Base-by-base conservation (phyloP, 2,329 filamentous ascomycete genomes). In the Ascochyta pisi region DNA sequence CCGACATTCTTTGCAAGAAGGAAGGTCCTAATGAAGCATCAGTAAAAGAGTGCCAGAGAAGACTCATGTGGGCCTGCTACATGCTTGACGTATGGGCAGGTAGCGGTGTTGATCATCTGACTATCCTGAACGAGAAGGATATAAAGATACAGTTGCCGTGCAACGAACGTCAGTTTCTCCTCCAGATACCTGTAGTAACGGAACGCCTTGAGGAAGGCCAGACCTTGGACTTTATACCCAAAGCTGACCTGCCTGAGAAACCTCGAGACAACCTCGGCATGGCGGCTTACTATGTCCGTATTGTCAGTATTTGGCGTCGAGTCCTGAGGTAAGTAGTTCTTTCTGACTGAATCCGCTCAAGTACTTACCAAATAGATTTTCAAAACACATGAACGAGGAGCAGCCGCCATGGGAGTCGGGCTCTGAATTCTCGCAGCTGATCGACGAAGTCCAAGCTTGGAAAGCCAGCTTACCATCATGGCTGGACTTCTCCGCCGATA, bases 61-160 rank as follows among this genome's bases (percentile, higher is more conserved):
- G 70, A n/a, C 44, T 73, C 9, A 73, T 73, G 70, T 73, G 70
- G 70, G 68, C 70, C 9, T 73, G 70, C 44, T 73, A 71, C 48
- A 70, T 73, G 68, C 66, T 73, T 35, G 70, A 73, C 53, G 69
- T 73, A 9, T 73, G 70, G 70, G 70, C 70, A 34, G 70, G 70
- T 10, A 71, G 70, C 51, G 70, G 70, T 9, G 68, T 73, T 10
- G 70, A 73, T 45, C 70, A 70, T 41, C 58, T 73, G 31, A 73
- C 70, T 19, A 71, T 73, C 12, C 35, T 73, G 43, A 73, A 67
- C 51, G 68, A 73, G 54, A 67, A 62, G 42, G 70, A 73, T 33
- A 63, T 73, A 49, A 71, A 70, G 57, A 67, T 73, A 19, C 70
- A 73, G 40, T 61, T 73, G 12, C 70, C 70, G 12, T 73, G 70